phyloP scores from a whole-genome alignment of 345 rosid genomes.

The Jatropha curcas region DNA sequence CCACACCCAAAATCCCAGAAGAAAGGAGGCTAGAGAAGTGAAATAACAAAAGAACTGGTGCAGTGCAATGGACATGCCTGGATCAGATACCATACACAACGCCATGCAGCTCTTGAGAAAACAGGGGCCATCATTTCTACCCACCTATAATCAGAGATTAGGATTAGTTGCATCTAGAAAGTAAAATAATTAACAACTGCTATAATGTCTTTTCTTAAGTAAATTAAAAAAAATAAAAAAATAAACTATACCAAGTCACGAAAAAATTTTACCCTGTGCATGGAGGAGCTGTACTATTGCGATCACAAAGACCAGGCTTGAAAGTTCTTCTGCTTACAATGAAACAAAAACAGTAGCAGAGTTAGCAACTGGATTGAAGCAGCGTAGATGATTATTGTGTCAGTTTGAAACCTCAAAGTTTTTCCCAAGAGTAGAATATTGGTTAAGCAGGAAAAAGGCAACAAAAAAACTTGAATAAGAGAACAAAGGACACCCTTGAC shows the following conservation, averaged over 20 bases:
- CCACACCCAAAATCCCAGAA: not conserved
- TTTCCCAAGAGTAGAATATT: not conserved
- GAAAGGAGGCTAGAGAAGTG: not conserved
- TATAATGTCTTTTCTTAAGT: not conserved
- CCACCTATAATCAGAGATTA: slow-evolving; percentile 46
- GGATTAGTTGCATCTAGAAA: slow-evolving; percentile 13
- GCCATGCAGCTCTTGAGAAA: slow-evolving; percentile 73
- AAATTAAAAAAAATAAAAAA: not conserved
- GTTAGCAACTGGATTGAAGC: not conserved
- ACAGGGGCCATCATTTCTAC: slow-evolving; percentile 85
- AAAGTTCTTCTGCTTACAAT: slow-evolving; percentile 53
- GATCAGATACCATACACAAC: slow-evolving; percentile 73
- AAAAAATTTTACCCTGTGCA: slow-evolving; percentile 59
- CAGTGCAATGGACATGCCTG: slow-evolving; percentile 34
- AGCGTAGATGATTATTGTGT: not conserved
- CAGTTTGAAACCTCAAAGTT: not conserved
- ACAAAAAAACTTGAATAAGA: not conserved
- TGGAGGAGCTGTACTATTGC: slow-evolving; percentile 54
- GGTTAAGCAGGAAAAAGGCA: not conserved
- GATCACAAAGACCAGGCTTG: slow-evolving; percentile 48
- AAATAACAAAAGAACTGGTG: not conserved
- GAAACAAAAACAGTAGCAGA: slow-evolving; percentile 4
- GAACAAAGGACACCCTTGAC: not conserved
- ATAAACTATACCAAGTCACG: not conserved
- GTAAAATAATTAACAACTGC: not conserved